phyloP scores from a whole-genome alignment of 2,329 filamentous ascomycete species.

The Fusarium xyrophilum region DNA sequence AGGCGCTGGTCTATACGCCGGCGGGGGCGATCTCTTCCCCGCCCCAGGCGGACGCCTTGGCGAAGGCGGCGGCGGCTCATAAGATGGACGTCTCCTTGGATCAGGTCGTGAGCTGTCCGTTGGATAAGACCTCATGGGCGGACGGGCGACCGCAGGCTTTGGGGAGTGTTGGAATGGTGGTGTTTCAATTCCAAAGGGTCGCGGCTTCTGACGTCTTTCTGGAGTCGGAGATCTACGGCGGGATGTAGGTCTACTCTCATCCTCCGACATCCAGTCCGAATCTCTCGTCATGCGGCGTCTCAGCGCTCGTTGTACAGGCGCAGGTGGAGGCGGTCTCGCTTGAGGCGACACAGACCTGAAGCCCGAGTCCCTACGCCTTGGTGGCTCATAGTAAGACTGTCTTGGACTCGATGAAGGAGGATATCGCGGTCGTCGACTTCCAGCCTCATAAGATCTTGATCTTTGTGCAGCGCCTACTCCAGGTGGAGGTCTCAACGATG shows the following conservation, averaged over 20 bases:
- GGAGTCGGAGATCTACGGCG: constrained; percentile 22
- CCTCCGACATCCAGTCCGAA: constrained; percentile 35
- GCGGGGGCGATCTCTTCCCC: constrained; percentile 18
- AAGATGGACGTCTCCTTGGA: constrained; percentile 19
- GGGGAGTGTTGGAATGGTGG: constrained; percentile 1
- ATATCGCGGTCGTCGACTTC: constrained; percentile 20
- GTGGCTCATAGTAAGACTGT: constrained; percentile 25
- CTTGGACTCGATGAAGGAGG: constrained; percentile 9
- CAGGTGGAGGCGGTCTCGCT: constrained; percentile 7
- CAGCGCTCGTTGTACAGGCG: background rate
- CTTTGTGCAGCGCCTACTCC: constrained; percentile 10
- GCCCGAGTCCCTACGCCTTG: constrained; percentile 9
- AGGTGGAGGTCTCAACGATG: constrained; percentile 10
- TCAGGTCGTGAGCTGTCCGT: constrained; percentile 25
- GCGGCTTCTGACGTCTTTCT: constrained; percentile 2
- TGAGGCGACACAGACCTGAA: constrained; percentile 33
- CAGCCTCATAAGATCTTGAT: constrained; percentile 33
- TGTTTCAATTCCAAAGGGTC: constrained; percentile 1
- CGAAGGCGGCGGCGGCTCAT: constrained; percentile 19
- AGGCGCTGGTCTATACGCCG: constrained; percentile 8
- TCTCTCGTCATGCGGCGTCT: constrained; percentile 32
- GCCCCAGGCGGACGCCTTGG: constrained; percentile 5
- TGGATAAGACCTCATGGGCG: constrained; percentile 22
- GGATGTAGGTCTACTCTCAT: constrained; percentile 29
- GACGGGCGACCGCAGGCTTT: background rate